These are phyloP conservation scores for Proliferodiscus dingleyae DNA, from an alignment of 2,329 filamentous ascomycete species.

Conservation along the genomic window DNA sequence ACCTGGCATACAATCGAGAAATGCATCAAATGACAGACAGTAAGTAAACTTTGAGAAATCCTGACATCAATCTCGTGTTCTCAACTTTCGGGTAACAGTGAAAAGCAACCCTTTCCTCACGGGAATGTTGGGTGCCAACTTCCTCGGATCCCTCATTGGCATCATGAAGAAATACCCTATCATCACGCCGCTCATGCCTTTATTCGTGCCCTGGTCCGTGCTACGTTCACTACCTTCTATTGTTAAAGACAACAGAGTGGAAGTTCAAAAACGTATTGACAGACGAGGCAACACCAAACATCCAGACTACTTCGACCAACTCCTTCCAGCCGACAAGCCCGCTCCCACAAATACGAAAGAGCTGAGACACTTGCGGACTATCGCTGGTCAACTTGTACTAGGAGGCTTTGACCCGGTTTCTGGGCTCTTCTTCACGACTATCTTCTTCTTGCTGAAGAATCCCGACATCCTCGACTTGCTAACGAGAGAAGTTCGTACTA, in stretches of 20 bases:
- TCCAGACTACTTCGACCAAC: not conserved
- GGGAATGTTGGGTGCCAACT: not conserved
- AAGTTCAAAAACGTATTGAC: not conserved
- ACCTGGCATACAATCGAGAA: constrained; percentile 4
- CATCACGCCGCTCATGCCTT: not conserved
- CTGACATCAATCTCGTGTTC: not conserved
- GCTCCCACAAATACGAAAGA: constrained; percentile 3
- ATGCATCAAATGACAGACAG: constrained; percentile 7
- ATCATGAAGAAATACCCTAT: not conserved
- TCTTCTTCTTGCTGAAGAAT: constrained; percentile 1
- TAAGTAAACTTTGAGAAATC: not conserved
- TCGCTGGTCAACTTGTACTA: constrained; percentile 2
- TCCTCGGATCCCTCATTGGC: not conserved
- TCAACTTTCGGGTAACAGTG: not conserved
- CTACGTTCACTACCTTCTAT: not conserved
- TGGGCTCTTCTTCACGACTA: constrained; percentile 4
- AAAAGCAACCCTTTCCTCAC: not conserved
- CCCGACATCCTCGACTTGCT: not conserved
- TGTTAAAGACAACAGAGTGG: not conserved
- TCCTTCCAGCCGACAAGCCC: not conserved
- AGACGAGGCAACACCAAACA: constrained; percentile 1
- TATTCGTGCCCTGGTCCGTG: not conserved
- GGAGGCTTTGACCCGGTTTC: constrained; percentile 3
- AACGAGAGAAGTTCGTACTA: not conserved
- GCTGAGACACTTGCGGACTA: constrained; percentile 1